Evolutionary conservation across 495 filamentous ascomycete species (phyloP).

Genomic region (Darksidea phi): DNA sequence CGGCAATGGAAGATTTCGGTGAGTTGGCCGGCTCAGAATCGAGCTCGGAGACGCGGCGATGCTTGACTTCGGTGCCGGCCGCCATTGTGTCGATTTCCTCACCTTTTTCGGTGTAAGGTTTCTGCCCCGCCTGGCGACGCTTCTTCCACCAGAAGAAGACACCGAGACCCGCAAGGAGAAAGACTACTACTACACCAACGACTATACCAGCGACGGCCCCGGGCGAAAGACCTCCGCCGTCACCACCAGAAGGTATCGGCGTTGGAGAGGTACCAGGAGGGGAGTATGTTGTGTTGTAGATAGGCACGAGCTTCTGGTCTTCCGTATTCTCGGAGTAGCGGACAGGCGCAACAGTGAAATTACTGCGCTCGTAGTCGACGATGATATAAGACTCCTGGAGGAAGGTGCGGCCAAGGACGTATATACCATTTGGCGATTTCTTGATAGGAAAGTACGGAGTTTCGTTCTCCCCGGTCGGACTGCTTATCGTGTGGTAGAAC

Average conservation of each 20-base stretch:
- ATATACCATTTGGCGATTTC: slow-evolving; percentile 32
- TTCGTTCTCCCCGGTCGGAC: slow-evolving; percentile 22
- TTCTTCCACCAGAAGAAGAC: slow-evolving; percentile 25
- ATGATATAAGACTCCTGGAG: slow-evolving; percentile 45
- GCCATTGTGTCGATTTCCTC: slow-evolving; percentile 22
- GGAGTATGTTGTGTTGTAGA: slow-evolving; percentile 3
- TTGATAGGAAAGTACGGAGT: slow-evolving; percentile 38
- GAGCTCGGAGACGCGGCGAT: slow-evolving; percentile 30
- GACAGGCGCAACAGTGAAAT: slow-evolving; percentile 37
- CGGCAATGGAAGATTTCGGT: slow-evolving; percentile 12
- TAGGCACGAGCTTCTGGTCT: slow-evolving; percentile 18
- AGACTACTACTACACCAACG: slow-evolving; percentile 25
- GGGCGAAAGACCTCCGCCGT: slow-evolving; percentile 17
- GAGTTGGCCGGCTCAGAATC: slow-evolving; percentile 17
- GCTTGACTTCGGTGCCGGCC: slow-evolving; percentile 27
- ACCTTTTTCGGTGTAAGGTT: not conserved
- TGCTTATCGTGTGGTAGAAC: slow-evolving; percentile 33
- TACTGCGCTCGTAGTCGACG: slow-evolving; percentile 39
- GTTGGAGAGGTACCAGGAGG: not conserved
- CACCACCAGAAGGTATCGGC: not conserved
- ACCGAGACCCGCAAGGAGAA: slow-evolving; percentile 15
- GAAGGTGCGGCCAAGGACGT: slow-evolving; percentile 41
- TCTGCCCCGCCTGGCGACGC: slow-evolving; percentile 1
- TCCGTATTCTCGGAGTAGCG: slow-evolving; percentile 22
- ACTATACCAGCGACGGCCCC: slow-evolving; percentile 37